Evolutionary conservation across 306 rosid genomes (phyloP).

Genomic region (Glycine soja): DNA sequence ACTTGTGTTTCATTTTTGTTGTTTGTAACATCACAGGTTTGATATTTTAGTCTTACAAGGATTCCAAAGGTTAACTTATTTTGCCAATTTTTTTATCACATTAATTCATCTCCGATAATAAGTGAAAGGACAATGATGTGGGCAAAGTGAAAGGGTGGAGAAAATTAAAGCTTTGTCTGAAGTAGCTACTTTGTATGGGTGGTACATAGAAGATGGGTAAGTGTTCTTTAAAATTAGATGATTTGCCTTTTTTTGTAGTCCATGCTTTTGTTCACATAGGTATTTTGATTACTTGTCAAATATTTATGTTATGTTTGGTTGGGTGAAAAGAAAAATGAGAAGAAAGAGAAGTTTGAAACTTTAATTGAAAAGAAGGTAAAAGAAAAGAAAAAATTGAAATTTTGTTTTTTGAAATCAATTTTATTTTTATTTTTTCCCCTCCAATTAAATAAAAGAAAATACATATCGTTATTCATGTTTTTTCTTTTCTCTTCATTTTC

Average conservation of each 20-base stretch:
- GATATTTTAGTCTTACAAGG: too few species aligned
- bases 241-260: not conserved
- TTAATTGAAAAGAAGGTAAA: too few species aligned
- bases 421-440: too few species aligned
- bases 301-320: not conserved
- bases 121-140: not conserved
- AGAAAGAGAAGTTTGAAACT: too few species aligned
- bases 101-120: conserved; percentile 14
- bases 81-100: not conserved
- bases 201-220: conserved; percentile 12
- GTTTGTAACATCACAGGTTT: too few species aligned
- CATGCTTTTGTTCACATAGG: not conserved
- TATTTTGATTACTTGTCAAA: not conserved
- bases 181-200: conserved; percentile 12
- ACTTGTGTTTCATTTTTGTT: too few species aligned
- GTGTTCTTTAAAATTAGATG: not conserved
- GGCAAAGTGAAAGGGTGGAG: conserved; percentile 4
- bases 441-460: too few species aligned
- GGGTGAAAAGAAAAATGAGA: too few species aligned
- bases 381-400: too few species aligned
- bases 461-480: too few species aligned
- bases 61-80: conserved; percentile 3
- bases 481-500: too few species aligned
- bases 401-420: too few species aligned
- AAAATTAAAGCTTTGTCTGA: not conserved